Conservation (phyloP, 345 rosid species). For the Isatis tinctoria region DNA sequence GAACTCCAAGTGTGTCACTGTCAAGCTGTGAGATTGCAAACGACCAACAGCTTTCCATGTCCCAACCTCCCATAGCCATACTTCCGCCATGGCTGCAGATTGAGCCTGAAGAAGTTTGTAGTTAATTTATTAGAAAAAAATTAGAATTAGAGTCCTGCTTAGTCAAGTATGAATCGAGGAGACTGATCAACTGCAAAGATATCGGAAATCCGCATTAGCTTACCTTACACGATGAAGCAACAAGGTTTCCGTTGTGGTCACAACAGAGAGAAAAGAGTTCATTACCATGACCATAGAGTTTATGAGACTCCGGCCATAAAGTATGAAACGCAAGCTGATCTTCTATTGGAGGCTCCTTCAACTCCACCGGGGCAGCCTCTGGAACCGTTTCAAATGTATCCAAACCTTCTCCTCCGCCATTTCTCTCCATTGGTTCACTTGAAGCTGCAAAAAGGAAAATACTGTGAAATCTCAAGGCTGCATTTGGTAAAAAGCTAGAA, state of each 20-base stretch:
- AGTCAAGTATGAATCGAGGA: neutral
- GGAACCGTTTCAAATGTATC: slow-evolving; percentile 90
- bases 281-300: slow-evolving; percentile 94
- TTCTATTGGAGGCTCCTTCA: slow-evolving; percentile 86
- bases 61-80: slow-evolving; percentile 94
- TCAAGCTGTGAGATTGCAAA: slow-evolving; percentile 87
- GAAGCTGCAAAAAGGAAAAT: slow-evolving; percentile 45
- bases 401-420: slow-evolving; percentile 52
- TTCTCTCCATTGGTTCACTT: slow-evolving; percentile 42
- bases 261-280: slow-evolving; percentile 81
- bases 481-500: neutral
- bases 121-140: neutral
- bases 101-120: slow-evolving; percentile 59
- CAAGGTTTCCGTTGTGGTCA: slow-evolving; percentile 67
- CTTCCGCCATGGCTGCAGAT: slow-evolving; percentile 72
- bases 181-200: neutral
- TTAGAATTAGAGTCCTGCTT: neutral
- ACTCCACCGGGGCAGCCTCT: slow-evolving; percentile 84
- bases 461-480: neutral
- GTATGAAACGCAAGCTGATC: slow-evolving; percentile 92
- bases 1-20: slow-evolving; percentile 88
- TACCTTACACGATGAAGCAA: slow-evolving; percentile 98
- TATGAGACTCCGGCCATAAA: slow-evolving; percentile 93
- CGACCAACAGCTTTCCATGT: slow-evolving; percentile 90
- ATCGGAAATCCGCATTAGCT: neutral